phyloP scores from a whole-genome alignment of 495 filamentous ascomycete genomes.

The Terfezia claveryi region DNA sequence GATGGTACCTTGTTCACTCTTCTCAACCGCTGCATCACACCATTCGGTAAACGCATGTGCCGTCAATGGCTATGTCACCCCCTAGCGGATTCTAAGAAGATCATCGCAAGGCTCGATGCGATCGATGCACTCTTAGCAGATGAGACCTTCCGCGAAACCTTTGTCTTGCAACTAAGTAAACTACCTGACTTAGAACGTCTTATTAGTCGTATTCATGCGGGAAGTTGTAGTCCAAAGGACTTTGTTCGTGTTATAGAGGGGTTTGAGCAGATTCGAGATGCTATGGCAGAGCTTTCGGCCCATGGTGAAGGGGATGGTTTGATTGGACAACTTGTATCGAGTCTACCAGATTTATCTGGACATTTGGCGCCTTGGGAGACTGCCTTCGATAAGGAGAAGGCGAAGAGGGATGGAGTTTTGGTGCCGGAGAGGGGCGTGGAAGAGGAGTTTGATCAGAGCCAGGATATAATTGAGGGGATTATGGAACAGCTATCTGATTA shows the following conservation, averaged over 20 bases:
- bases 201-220: conserved; percentile 86
- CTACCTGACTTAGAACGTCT: conserved; percentile 88
- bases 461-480: conserved; percentile 50
- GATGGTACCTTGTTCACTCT: conserved; percentile 78
- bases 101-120: conserved; percentile 88
- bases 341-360: conserved; percentile 63
- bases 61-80: conserved; percentile 97
- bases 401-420: conserved; percentile 50
- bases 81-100: conserved; percentile 58
- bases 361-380: conserved; percentile 72
- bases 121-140: conserved; percentile 84
- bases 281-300: conserved; percentile 50
- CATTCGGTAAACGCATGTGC: conserved; percentile 92
- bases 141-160: conserved; percentile 50
- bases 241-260: conserved; percentile 90
- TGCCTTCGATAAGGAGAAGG: conserved; percentile 71
- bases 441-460: conserved; percentile 74
- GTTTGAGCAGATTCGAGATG: conserved; percentile 91
- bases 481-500: conserved; percentile 47
- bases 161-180: conserved; percentile 63
- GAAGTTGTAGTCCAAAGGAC: conserved; percentile 65
- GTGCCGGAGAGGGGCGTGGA: conserved; percentile 81
- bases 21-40: conserved; percentile 84
- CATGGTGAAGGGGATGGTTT: conserved; percentile 55
- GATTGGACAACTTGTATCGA: conserved; percentile 56